A percentile compares a stretch with the other conserved stretches of the same genome.
phyloP scores from a whole-genome alignment of 2,329 filamentous ascomycete genomes.

The Aspergillus pseudoterreus region DNA sequence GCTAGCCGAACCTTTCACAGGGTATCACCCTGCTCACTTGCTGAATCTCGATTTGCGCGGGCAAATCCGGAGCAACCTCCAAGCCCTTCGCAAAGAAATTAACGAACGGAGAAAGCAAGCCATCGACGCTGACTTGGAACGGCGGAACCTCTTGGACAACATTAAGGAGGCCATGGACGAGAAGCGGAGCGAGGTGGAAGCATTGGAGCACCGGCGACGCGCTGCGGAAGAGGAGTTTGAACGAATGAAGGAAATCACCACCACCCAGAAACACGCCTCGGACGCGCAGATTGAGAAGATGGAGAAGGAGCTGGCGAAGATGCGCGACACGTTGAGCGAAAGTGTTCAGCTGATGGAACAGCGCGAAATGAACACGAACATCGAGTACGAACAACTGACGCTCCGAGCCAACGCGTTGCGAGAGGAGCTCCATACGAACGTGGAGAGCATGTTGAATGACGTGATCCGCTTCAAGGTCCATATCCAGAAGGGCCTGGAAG shows the following conservation, averaged over 20 bases:
- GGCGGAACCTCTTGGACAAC: conserved; percentile 87
- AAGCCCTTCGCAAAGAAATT: conserved; percentile 79
- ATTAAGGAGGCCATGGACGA: conserved; percentile 97
- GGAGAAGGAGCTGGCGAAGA: conserved; percentile 95
- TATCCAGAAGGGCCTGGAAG: conserved; percentile 85
- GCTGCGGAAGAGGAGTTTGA: conserved; percentile 92
- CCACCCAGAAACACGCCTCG: conserved; percentile 79
- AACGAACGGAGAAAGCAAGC: conserved; percentile 79
- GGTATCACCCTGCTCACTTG: conserved; percentile 85
- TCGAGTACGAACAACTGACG: conserved; percentile 93
- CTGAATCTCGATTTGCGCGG: conserved; percentile 85
- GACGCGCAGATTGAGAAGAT: conserved; percentile 97
- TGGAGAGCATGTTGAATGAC: conserved; percentile 93
- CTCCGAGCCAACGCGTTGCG: conserved; percentile 76
- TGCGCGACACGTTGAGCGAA: conserved; percentile 78
- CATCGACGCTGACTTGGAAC: conserved; percentile 88
- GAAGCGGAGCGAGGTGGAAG: conserved; percentile 87
- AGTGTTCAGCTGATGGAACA: conserved; percentile 90
- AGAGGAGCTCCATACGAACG: conserved; percentile 97
- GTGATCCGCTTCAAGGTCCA: conserved; percentile 99
- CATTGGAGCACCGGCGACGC: conserved; percentile 79
- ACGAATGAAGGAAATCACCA: conserved; percentile 83
- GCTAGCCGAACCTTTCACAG: conserved; percentile 74
- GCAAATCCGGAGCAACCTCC: conserved; percentile 72
- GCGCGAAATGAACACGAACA: conserved; percentile 91